Conservation (phyloP, 352 stramenopile genomes). For the Globisporangium orthogonon region DNA sequence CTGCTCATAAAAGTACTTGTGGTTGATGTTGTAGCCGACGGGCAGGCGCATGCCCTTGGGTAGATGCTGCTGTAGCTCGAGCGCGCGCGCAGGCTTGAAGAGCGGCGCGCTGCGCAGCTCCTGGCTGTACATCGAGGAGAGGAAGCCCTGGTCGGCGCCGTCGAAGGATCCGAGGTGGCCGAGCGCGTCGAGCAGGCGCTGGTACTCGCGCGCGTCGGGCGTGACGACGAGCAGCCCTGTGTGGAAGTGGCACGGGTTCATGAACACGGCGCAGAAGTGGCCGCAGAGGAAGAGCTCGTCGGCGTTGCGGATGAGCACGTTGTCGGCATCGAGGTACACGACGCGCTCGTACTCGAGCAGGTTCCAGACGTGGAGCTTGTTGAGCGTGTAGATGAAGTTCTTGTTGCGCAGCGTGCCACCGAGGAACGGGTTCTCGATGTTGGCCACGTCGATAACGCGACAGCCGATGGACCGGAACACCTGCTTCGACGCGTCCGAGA, state of each 20-base stretch:
- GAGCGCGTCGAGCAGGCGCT: conserved; percentile 58
- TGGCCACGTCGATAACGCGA: conserved; percentile 76
- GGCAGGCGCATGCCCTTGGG: conserved; percentile 69
- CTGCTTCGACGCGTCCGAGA: conserved; percentile 64
- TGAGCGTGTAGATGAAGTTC: conserved; percentile 88
- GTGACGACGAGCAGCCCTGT: conserved; percentile 83
- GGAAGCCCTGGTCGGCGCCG: conserved; percentile 80
- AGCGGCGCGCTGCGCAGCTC: conserved; percentile 64
- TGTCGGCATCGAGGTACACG: conserved; percentile 89
- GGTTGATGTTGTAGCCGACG: conserved; percentile 89
- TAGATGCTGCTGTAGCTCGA: conserved; percentile 22
- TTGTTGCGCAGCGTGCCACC: conserved; percentile 76
- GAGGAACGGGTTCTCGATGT: conserved; percentile 86
- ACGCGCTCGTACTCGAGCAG: conserved; percentile 88
- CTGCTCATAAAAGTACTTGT: conserved; percentile 89
- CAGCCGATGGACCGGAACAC: conserved; percentile 81
- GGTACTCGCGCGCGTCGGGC: conserved; percentile 60
- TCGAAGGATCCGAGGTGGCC: conserved; percentile 66
- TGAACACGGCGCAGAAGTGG: conserved; percentile 86
- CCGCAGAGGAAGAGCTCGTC: conserved; percentile 87
- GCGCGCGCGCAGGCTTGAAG: conserved; percentile 49
- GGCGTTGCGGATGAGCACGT: conserved; percentile 83
- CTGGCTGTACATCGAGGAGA: conserved; percentile 84
- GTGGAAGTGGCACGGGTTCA: conserved; percentile 90
- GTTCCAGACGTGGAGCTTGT: conserved; percentile 89